These are phyloP conservation scores for Apophysomyces ossiformis DNA, from an alignment of 371 early-diverging fungal genomes.

Conservation along the genomic window DNA sequence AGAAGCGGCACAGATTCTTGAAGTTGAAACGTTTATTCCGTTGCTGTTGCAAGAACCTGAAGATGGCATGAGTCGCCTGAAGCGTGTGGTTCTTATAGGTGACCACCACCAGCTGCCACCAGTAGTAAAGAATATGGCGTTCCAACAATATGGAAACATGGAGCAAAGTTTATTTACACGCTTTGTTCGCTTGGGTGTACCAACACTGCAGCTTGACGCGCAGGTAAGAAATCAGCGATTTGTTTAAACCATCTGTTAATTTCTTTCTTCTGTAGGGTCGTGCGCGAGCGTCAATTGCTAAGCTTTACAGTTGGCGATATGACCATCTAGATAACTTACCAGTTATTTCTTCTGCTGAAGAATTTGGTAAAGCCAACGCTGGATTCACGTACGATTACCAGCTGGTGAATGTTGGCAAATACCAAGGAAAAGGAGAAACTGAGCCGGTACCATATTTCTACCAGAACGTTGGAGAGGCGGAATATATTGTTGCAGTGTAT, in stretches of 20 bases:
- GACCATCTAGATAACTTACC: constrained; percentile 66
- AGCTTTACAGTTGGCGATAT: constrained; percentile 88
- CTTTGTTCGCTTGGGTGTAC: constrained; percentile 90
- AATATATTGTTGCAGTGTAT: constrained; percentile 91
- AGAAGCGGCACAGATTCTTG: constrained; percentile 97
- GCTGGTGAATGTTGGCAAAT: constrained; percentile 80
- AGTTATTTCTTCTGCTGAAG: constrained; percentile 34
- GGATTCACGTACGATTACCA: constrained; percentile 89
- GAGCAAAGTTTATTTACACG: constrained; percentile 93
- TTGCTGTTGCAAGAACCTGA: constrained; percentile 80
- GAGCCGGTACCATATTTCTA: constrained; percentile 79
- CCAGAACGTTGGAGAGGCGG: constrained; percentile 97
- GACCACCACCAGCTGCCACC: constrained; percentile 98
- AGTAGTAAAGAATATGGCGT: constrained; percentile 84
- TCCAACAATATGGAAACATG: constrained; percentile 87
- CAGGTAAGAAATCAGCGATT: constrained; percentile 50
- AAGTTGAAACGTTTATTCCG: constrained; percentile 96
- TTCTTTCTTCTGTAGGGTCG: constrained; percentile 62
- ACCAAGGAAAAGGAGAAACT: constrained; percentile 80
- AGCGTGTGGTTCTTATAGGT: constrained; percentile 94
- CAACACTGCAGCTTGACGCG: constrained; percentile 78
- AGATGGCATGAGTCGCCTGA: constrained; percentile 64
- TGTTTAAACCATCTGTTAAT: neutral
- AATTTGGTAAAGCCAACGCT: constrained; percentile 72
- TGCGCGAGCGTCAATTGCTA: constrained; percentile 77